phyloP scores from a whole-genome alignment of 345 rosid genomes.

The Salix exigua region DNA sequence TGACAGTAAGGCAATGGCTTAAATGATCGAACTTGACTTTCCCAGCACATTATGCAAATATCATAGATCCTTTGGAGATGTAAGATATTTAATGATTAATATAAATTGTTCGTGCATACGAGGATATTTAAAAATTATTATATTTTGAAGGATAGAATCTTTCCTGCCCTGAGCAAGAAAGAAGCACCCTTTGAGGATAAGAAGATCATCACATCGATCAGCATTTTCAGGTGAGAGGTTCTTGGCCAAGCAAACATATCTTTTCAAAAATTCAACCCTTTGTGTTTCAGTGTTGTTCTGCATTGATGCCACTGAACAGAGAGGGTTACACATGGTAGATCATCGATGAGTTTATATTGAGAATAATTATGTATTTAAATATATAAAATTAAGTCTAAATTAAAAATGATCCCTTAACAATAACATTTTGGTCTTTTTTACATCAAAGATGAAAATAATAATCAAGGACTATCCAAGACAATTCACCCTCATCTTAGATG shows the following conservation, averaged over 20 bases:
- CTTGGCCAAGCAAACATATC: constrained; percentile 23
- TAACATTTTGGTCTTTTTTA: too few relatives aligned
- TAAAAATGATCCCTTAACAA: too few relatives aligned
- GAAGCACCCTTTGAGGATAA: neutral
- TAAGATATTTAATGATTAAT: neutral
- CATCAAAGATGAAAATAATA: too few relatives aligned
- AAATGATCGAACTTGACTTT: constrained; percentile 39
- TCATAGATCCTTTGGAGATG: neutral
- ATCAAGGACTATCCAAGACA: too few relatives aligned
- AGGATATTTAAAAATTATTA: neutral
- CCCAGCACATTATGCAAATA: constrained; percentile 46
- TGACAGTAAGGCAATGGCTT: constrained; percentile 35
- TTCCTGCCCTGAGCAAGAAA: neutral
- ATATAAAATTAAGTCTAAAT: too few relatives aligned
- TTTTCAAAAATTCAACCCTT: neutral
- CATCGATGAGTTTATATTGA: too few relatives aligned
- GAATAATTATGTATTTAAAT: too few relatives aligned
- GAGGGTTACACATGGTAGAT: neutral
- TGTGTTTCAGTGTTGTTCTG: neutral
- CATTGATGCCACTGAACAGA: neutral
- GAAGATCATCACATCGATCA: neutral
- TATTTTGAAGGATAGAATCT: too few relatives aligned
- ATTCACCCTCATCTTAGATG: too few relatives aligned
- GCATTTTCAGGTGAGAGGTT: neutral
- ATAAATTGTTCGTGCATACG: neutral